Evolutionary conservation across 176 grass and related monocot species (phyloP).

Genomic region (Puya raimondii): DNA sequence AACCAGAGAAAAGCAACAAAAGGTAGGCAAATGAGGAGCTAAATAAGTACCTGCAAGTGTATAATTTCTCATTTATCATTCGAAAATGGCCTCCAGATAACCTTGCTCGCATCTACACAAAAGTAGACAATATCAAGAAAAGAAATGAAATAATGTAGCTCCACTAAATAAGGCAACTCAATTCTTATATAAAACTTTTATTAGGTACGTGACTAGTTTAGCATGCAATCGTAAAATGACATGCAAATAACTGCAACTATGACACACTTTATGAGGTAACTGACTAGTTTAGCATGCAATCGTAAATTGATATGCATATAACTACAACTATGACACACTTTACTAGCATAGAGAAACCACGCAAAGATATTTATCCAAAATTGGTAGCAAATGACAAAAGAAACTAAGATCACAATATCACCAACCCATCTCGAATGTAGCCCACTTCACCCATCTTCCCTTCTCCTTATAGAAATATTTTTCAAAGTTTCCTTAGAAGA

Average conservation of each 20-base stretch:
- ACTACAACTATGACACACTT: background rate
- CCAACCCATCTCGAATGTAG: background rate
- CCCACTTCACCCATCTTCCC: background rate
- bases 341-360: background rate
- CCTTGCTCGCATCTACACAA: conserved; percentile 76
- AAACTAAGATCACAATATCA: background rate
- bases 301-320: background rate
- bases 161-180: background rate
- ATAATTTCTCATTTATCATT: conserved; percentile 89
- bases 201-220: background rate
- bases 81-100: conserved; percentile 94
- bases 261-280: background rate
- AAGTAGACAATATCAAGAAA: background rate
- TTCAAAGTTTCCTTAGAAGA: background rate
- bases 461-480: background rate
- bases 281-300: background rate
- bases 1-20: background rate
- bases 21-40: conserved; percentile 13
- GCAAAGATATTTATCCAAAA: background rate
- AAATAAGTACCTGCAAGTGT: conserved; percentile 72
- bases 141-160: conserved; percentile 1
- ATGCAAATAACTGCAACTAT: no score
- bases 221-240: background rate
- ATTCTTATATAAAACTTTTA: background rate
- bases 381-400: background rate